Percentiles rank a stretch among this genome's conserved stretches.
phyloP scores from a whole-genome alignment of 2,329 filamentous ascomycete genomes.

The Talaromyces amestolkiae region DNA sequence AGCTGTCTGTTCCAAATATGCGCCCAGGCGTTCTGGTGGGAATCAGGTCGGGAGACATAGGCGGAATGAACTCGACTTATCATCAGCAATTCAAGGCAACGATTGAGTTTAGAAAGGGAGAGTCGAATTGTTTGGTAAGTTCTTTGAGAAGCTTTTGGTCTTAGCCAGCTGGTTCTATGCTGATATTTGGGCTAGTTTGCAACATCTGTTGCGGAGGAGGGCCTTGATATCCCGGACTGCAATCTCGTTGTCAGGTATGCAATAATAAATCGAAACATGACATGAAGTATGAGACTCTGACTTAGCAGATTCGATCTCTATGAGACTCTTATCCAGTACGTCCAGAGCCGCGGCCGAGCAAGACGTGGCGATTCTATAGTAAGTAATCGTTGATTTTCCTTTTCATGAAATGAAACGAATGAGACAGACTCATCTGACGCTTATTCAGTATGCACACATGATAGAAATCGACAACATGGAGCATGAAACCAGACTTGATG shows the following conservation, averaged over 20 bases:
- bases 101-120: slow-evolving; percentile 59
- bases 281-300: background rate
- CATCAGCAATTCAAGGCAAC: slow-evolving; percentile 72
- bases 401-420: slow-evolving; percentile 1
- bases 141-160: background rate
- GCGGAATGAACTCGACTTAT: slow-evolving; percentile 65
- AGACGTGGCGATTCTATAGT: slow-evolving; percentile 68
- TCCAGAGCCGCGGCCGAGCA: slow-evolving; percentile 87
- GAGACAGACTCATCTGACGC: background rate
- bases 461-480: slow-evolving; percentile 69
- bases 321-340: slow-evolving; percentile 86
- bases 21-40: slow-evolving; percentile 65
- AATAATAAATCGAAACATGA: background rate
- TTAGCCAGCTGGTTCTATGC: background rate
- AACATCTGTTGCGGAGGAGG: slow-evolving; percentile 65
- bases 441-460: slow-evolving; percentile 70
- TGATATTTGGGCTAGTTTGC: slow-evolving; percentile 47
- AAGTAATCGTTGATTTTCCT: slow-evolving; percentile 14
- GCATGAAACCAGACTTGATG: slow-evolving; percentile 58
- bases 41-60: slow-evolving; percentile 49
- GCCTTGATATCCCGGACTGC: slow-evolving; percentile 64
- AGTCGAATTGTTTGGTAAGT: slow-evolving; percentile 54
- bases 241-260: slow-evolving; percentile 58
- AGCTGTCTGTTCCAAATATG: slow-evolving; percentile 59
- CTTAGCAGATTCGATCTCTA: slow-evolving; percentile 74